phyloP scores from a whole-genome alignment of 2,329 filamentous ascomycete species.

The Stagonosporopsis rhizophila region DNA sequence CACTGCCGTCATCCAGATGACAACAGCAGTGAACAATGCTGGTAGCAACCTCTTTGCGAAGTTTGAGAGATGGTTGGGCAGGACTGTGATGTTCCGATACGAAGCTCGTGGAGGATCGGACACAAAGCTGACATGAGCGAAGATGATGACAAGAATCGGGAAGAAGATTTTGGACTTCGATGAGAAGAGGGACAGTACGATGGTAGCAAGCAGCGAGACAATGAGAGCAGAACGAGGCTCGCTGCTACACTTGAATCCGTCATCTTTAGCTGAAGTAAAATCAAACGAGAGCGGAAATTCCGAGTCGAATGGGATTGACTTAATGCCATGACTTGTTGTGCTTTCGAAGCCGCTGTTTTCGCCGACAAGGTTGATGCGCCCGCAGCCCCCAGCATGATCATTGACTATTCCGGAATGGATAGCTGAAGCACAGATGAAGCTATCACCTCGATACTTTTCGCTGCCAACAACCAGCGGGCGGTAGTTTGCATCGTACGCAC shows the following conservation, averaged over 20 bases:
- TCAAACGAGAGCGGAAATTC: slow-evolving; percentile 87
- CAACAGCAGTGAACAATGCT: slow-evolving; percentile 82
- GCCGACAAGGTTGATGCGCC: slow-evolving; percentile 76
- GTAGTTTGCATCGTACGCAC: slow-evolving; percentile 67
- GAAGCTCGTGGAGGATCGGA: slow-evolving; percentile 79
- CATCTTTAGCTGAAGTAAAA: slow-evolving; percentile 64
- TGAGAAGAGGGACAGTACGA: slow-evolving; percentile 77
- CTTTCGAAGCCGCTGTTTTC: slow-evolving; percentile 67
- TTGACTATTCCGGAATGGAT: slow-evolving; percentile 81
- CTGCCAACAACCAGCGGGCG: slow-evolving; percentile 62
- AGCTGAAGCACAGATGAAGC: slow-evolving; percentile 84
- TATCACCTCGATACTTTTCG: slow-evolving; percentile 85
- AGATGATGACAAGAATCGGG: slow-evolving; percentile 78
- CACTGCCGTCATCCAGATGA: slow-evolving; percentile 85
- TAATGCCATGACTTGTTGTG: slow-evolving; percentile 72
- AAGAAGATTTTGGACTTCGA: slow-evolving; percentile 81
- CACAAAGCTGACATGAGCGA: slow-evolving; percentile 86
- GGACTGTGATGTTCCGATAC: slow-evolving; percentile 50
- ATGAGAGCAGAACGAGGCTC: slow-evolving; percentile 83
- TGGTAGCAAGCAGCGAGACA: slow-evolving; percentile 78
- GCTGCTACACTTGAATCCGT: slow-evolving; percentile 67
- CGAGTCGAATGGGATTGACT: slow-evolving; percentile 79
- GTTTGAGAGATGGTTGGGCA: slow-evolving; percentile 61
- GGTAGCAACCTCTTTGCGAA: slow-evolving; percentile 83
- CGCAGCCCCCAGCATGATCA: slow-evolving; percentile 76